These are phyloP conservation scores for Pulveroboletus sp. DNA, from an alignment of 1,284 basidiomycete genomes.

Conservation along the genomic window DNA sequence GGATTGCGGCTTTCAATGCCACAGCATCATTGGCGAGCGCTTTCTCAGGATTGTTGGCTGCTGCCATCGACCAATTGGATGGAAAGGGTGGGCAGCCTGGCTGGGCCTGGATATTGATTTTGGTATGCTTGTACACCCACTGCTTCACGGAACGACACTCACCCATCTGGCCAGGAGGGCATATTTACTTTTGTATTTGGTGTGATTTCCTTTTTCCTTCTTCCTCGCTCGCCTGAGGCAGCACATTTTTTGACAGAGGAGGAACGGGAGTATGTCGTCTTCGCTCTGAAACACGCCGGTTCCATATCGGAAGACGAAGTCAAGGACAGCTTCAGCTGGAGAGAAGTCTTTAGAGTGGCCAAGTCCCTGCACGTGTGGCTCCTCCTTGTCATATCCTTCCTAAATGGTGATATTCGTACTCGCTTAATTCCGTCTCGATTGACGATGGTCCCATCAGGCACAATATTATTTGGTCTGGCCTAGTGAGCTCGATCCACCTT, in stretches of 20 bases:
- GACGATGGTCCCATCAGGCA: not conserved
- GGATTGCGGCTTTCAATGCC: conserved; percentile 55
- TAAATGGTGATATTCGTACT: not conserved
- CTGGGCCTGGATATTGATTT: conserved; percentile 69
- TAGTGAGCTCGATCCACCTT: not conserved
- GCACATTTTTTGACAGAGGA: not conserved
- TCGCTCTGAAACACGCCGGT: not conserved
- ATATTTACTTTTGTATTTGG: not conserved
- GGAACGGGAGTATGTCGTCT: not conserved
- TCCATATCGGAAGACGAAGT: not conserved
- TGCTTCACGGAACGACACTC: not conserved
- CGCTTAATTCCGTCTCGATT: not conserved
- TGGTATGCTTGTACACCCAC: conserved; percentile 34
- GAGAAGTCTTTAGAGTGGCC: not conserved
- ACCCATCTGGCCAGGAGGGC: not conserved
- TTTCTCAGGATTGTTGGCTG: conserved; percentile 65
- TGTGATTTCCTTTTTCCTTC: not conserved
- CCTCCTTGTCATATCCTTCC: not conserved
- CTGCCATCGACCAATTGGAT: conserved; percentile 56
- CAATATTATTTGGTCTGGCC: not conserved
- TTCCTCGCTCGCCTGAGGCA: not conserved
- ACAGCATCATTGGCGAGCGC: conserved; percentile 59
- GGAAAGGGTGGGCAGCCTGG: conserved; percentile 48
- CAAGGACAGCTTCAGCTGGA: not conserved
- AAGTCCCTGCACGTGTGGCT: not conserved